Evolutionary conservation across 768 basidiomycete genomes (phyloP).

Genomic region (Auriscalpium microsporum): DNA sequence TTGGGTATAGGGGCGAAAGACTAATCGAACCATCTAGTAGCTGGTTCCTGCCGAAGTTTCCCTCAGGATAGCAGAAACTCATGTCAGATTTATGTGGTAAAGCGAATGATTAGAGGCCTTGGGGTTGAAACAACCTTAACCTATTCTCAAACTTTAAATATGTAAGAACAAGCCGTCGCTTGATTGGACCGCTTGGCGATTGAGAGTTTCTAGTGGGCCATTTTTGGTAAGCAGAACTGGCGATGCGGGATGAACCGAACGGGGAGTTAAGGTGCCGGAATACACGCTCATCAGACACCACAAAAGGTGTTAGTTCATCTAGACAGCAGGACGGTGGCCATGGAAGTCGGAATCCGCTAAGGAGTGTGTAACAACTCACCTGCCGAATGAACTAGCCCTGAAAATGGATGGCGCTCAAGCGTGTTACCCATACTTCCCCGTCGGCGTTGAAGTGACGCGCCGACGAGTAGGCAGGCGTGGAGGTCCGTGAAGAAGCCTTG

Average conservation of each 20-base stretch:
- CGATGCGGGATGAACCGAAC: constrained; percentile 65
- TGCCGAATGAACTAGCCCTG: constrained; percentile 86
- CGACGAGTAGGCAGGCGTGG: constrained; percentile 73
- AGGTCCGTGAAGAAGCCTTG: constrained; percentile 72
- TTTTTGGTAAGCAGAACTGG: constrained; percentile 70
- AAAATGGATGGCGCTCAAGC: constrained; percentile 88
- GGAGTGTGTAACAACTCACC: constrained; percentile 86
- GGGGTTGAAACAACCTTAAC: constrained; percentile 82
- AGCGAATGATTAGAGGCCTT: constrained; percentile 90
- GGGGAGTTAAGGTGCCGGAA: constrained; percentile 75
- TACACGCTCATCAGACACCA: constrained; percentile 34
- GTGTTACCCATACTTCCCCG: constrained; percentile 79
- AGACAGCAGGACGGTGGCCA: constrained; percentile 71
- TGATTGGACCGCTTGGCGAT: constrained; percentile 42
- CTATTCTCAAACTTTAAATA: constrained; percentile 70
- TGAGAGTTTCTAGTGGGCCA: constrained; percentile 68
- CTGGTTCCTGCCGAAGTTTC: constrained; percentile 91
- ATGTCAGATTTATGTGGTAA: constrained; percentile 53
- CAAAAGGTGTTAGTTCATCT: constrained; percentile 51
- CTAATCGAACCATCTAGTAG: constrained; percentile 93
- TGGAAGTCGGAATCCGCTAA: constrained; percentile 81
- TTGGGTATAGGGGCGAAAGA: constrained; percentile 96
- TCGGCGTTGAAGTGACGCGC: constrained; percentile 61
- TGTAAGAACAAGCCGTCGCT: constrained; percentile 49
- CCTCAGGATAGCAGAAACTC: constrained; percentile 65